These are phyloP conservation scores for Powellomyces hirtus DNA, from an alignment of 192 early-diverging fungal species.

Conservation along the genomic window DNA sequence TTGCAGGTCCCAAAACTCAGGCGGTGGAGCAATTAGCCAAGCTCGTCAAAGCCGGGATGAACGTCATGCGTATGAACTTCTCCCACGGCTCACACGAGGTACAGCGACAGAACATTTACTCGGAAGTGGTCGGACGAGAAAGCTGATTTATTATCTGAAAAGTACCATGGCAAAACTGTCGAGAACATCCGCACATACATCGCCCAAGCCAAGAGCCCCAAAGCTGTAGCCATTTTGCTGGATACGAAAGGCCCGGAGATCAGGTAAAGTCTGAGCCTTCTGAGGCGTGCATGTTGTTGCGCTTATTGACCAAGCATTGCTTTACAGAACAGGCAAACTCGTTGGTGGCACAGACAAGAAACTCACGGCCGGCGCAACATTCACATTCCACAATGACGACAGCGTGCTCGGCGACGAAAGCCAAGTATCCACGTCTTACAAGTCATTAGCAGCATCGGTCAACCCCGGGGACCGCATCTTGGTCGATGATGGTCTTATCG, in stretches of 20 bases:
- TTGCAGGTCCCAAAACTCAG: constrained; percentile 52
- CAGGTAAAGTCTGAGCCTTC: constrained; percentile 21
- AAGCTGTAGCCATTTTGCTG: constrained; percentile 48
- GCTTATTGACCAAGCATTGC: background rate
- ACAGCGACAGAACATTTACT: background rate
- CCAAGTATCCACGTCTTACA: constrained; percentile 52
- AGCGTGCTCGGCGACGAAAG: constrained; percentile 46
- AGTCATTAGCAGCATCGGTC: constrained; percentile 39
- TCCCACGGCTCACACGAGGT: constrained; percentile 58
- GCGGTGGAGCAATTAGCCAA: constrained; percentile 46
- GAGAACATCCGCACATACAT: constrained; percentile 43
- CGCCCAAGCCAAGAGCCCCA: constrained; percentile 32
- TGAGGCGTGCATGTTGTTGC: background rate
- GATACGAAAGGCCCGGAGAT: constrained; percentile 63
- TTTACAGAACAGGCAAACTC: constrained; percentile 49
- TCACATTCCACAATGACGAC: constrained; percentile 54
- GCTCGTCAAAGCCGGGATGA: constrained; percentile 53
- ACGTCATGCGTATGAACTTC: constrained; percentile 57
- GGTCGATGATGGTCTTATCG: constrained; percentile 56
- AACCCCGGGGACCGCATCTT: constrained; percentile 46
- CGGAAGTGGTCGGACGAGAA: background rate
- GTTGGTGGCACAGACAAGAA: constrained; percentile 43
- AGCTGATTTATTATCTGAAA: background rate
- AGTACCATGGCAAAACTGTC: constrained; percentile 54
- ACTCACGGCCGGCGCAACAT: constrained; percentile 39